Evolutionary conservation across 208 protist genomes (phyloP).

Genomic region (Trypanosoma rangeli): DNA sequence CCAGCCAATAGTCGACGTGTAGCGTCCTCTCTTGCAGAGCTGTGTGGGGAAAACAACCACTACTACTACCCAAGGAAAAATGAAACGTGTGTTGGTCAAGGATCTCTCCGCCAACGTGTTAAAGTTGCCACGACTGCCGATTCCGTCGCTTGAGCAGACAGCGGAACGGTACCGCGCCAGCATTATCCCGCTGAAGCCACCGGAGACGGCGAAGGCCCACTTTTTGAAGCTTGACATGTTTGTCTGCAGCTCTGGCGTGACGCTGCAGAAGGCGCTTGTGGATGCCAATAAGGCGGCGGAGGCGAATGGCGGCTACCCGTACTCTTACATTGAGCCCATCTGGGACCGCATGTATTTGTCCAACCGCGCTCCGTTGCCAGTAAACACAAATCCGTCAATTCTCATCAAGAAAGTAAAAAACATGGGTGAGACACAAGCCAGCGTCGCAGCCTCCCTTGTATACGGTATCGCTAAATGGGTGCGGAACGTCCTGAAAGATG

Average conservation of each 20-base stretch:
- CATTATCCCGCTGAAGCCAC: conserved; percentile 60
- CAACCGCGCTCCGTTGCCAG: conserved; percentile 62
- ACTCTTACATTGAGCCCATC: conserved; percentile 71
- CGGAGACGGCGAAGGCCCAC: conserved; percentile 55
- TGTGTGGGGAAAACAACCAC: not conserved
- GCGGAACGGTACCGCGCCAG: conserved; percentile 56
- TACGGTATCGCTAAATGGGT: conserved; percentile 70
- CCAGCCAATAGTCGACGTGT: not conserved
- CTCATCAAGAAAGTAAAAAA: conserved; percentile 52
- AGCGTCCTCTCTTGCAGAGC: not conserved
- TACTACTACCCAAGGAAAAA: conserved; percentile 16
- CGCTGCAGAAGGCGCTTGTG: conserved; percentile 68
- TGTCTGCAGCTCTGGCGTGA: conserved; percentile 38
- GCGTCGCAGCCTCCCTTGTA: conserved; percentile 59
- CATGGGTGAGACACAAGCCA: conserved; percentile 54
- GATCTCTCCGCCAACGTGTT: conserved; percentile 77
- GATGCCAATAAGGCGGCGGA: conserved; percentile 53
- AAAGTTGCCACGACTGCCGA: conserved; percentile 68
- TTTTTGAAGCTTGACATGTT: conserved; percentile 71
- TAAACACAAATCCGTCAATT: conserved; percentile 74
- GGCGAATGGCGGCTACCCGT: conserved; percentile 44
- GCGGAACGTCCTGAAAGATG: conserved; percentile 33
- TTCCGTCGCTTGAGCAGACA: conserved; percentile 62
- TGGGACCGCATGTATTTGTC: conserved; percentile 48
- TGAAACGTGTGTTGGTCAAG: conserved; percentile 60